Evolutionary conservation across 2,329 filamentous ascomycete species (phyloP), one percentile per base, ranked within the genome.

Genomic region (Monosporascus sp.): DNA sequence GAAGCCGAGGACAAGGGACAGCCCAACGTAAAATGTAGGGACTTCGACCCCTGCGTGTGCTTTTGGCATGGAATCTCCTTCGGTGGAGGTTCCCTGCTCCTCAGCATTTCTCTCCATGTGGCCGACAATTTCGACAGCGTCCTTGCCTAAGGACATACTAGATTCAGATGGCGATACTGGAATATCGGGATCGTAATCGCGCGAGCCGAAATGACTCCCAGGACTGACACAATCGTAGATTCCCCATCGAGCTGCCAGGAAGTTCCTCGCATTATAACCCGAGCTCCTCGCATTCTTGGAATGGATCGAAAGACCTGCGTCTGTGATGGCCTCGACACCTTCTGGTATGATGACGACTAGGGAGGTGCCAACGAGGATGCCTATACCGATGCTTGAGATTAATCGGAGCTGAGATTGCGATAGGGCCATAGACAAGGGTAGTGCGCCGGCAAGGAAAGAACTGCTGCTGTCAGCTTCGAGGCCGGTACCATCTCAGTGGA

Each of bases 301-400:
- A 53, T 60, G 63, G 9, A 69, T 58, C 7, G 68, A 61, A 53
- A 74, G 68, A 2, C 73, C 70, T 3, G 79, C 74, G 15, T 79
- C 85, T 62, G 94, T 90, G 53, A 97, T 80, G 3, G 94, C 93
- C 68, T 97, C 92, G 55, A 97, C 87, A 38, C 94, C 94, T 71
- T 99, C 94, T 1, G 94, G 94, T 64, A 99, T 96, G 66, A 99
- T 97, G 35, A 99, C 91, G 59, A 97, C 93, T 59, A 99, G 80
- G 1, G 93, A 93, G 27, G 94, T 97, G 37, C 94, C 94, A 17
- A 99, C 92, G 8, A 99, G 78, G 50, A 99, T 88, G 45, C 94
- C 94, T 70, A 96, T 90, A 50, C 94, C 94, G 68, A 97, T 83
- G 53, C 91, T 92, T 22, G 93, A 95, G 67, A 97, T 89, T 49